Conservation (phyloP, 352 stramenopile genomes). For the Blastocystis sp. region DNA sequence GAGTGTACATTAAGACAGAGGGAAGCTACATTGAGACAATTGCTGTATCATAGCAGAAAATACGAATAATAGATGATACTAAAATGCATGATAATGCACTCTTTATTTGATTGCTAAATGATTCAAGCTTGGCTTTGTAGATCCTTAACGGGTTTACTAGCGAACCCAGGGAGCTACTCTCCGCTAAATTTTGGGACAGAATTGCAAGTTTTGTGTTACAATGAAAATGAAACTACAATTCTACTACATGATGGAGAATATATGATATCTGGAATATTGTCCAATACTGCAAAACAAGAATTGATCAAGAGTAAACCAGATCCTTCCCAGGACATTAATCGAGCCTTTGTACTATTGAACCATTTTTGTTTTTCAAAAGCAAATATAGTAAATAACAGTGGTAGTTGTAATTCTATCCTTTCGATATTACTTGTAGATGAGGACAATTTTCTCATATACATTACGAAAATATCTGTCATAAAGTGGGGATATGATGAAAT, state of each 20-base stretch:
- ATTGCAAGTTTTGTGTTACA: background rate
- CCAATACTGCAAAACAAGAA: background rate
- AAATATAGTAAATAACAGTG: background rate
- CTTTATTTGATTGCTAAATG: background rate
- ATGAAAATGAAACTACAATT: background rate
- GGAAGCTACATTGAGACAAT: background rate
- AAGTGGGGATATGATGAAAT: background rate
- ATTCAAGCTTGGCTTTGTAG: background rate
- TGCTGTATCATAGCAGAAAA: background rate
- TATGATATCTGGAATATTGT: background rate
- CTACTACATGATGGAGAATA: background rate
- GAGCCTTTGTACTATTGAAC: background rate
- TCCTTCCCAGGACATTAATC: background rate
- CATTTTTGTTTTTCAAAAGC: conserved; percentile 36
- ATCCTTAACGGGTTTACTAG: background rate
- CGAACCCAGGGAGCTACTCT: background rate
- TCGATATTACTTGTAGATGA: background rate
- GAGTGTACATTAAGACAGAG: background rate
- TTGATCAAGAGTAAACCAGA: background rate
- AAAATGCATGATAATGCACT: background rate
- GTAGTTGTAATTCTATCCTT: background rate
- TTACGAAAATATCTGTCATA: background rate
- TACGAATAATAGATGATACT: background rate
- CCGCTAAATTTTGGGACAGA: background rate
- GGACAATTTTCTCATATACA: background rate